Conservation (phyloP, 2,329 filamentous ascomycete species). For the Colletotrichum musae region DNA sequence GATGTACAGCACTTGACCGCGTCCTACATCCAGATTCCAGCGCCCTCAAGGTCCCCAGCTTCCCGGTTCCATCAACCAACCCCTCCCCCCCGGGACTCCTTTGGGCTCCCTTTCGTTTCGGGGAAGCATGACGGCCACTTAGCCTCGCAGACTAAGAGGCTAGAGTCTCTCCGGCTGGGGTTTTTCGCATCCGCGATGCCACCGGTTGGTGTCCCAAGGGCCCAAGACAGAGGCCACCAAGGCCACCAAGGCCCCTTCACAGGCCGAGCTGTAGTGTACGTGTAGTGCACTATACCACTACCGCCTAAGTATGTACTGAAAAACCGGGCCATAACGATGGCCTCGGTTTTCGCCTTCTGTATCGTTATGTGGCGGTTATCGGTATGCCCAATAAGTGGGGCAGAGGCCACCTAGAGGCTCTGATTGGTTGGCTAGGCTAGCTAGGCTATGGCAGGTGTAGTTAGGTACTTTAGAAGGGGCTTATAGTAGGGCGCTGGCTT, state of each 20-base stretch:
- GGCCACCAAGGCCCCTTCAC: conserved; percentile 10
- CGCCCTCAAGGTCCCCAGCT: conserved; percentile 32
- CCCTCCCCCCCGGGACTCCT: conserved; percentile 5
- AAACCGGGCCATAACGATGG: too few species aligned
- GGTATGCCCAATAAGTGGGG: too few species aligned
- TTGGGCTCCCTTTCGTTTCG: conserved; percentile 37
- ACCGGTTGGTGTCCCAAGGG: conserved; percentile 2
- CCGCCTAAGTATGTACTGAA: too few species aligned
- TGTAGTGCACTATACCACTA: not conserved
- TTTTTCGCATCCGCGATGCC: conserved; percentile 33
- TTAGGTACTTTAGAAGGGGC: too few species aligned
- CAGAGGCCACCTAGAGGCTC: too few species aligned
- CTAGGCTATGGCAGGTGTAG: too few species aligned
- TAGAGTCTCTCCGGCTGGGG: conserved; percentile 36
- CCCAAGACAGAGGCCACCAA: conserved; percentile 26
- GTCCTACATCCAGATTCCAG: not conserved
- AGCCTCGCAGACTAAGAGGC: conserved; percentile 29
- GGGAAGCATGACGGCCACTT: conserved; percentile 39
- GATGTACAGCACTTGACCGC: too few species aligned
- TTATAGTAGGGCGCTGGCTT: too few species aligned
- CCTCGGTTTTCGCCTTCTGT: too few species aligned
- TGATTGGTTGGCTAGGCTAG: too few species aligned
- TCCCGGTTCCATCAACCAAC: conserved; percentile 31
- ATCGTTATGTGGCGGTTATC: too few species aligned
- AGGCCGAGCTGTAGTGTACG: conserved; percentile 24